These are phyloP conservation scores for Ascochyta lentis DNA, from an alignment of 2,329 filamentous ascomycete species.

Conservation along the genomic window DNA sequence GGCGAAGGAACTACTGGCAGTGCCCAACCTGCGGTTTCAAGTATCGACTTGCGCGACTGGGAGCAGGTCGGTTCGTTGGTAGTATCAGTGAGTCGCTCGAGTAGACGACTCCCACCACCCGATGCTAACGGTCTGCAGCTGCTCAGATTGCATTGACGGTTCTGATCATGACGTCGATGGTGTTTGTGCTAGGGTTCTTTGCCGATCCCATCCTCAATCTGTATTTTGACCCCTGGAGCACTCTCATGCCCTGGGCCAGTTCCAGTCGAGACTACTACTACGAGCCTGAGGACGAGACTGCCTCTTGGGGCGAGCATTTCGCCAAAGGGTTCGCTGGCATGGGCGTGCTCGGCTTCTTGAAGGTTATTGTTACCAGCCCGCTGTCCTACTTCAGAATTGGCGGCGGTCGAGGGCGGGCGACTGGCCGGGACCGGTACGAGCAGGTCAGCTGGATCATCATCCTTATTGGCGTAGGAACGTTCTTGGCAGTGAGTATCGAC, in stretches of 20 bases:
- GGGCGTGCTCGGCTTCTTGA: slow-evolving; percentile 83
- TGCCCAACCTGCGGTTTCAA: slow-evolving; percentile 87
- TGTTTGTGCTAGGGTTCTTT: slow-evolving; percentile 88
- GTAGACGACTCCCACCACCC: not conserved
- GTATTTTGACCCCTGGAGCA: slow-evolving; percentile 74
- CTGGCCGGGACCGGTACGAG: slow-evolving; percentile 78
- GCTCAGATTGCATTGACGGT: slow-evolving; percentile 76
- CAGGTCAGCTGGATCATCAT: slow-evolving; percentile 82
- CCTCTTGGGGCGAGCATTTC: slow-evolving; percentile 82
- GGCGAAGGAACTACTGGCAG: slow-evolving; percentile 76
- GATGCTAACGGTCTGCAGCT: slow-evolving; percentile 39
- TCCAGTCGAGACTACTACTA: slow-evolving; percentile 31
- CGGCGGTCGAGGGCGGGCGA: slow-evolving; percentile 65
- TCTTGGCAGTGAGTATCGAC: slow-evolving; percentile 69
- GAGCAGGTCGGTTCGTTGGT: slow-evolving; percentile 70
- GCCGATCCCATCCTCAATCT: slow-evolving; percentile 91
- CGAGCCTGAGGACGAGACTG: slow-evolving; percentile 45
- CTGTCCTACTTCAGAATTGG: slow-evolving; percentile 76
- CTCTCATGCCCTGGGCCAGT: slow-evolving; percentile 46
- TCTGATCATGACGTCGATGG: slow-evolving; percentile 70
- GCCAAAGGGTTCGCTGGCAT: slow-evolving; percentile 89
- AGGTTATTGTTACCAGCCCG: slow-evolving; percentile 76
- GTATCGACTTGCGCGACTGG: slow-evolving; percentile 79
- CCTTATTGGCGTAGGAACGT: slow-evolving; percentile 78
- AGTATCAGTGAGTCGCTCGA: slow-evolving; percentile 49